These are phyloP conservation scores for Diaporthe sp. DNA, from an alignment of 2,329 filamentous ascomycete species.

Conservation along the genomic window DNA sequence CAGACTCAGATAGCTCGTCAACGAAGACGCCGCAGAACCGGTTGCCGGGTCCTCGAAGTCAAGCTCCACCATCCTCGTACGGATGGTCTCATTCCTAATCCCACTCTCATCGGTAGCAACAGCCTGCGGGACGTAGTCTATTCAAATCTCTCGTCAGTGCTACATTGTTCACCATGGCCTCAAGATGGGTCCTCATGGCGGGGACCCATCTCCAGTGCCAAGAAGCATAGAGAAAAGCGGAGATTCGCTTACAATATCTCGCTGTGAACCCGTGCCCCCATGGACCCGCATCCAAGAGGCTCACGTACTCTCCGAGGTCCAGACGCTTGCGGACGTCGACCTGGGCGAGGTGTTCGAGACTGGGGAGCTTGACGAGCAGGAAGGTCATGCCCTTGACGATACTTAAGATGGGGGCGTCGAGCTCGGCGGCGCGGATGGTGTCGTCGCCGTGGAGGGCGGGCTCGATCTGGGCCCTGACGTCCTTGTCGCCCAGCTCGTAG, in stretches of 20 bases:
- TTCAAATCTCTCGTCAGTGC: conserved; percentile 47
- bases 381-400: conserved; percentile 84
- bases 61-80: conserved; percentile 72
- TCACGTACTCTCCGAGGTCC: conserved; percentile 45
- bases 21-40: conserved; percentile 72
- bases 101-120: conserved; percentile 43
- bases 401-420: conserved; percentile 65
- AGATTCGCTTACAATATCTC: conserved; percentile 55
- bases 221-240: neutral
- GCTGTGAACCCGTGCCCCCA: conserved; percentile 68
- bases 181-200: neutral
- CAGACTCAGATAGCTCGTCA: conserved; percentile 68
- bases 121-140: conserved; percentile 64
- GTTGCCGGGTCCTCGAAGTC: conserved; percentile 72
- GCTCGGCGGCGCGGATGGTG: conserved; percentile 53
- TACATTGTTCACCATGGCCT: neutral
- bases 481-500: conserved; percentile 46
- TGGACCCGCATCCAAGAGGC: conserved; percentile 62
- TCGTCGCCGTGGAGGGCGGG: conserved; percentile 50
- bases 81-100: conserved; percentile 48
- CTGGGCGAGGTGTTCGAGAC: conserved; percentile 68
- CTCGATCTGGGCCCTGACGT: conserved; percentile 45
- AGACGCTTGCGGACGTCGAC: conserved; percentile 50
- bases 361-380: conserved; percentile 72
- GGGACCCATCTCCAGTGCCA: neutral